Conservation (phyloP, 2,329 filamentous ascomycete genomes). For the Fusarium proliferatum region DNA sequence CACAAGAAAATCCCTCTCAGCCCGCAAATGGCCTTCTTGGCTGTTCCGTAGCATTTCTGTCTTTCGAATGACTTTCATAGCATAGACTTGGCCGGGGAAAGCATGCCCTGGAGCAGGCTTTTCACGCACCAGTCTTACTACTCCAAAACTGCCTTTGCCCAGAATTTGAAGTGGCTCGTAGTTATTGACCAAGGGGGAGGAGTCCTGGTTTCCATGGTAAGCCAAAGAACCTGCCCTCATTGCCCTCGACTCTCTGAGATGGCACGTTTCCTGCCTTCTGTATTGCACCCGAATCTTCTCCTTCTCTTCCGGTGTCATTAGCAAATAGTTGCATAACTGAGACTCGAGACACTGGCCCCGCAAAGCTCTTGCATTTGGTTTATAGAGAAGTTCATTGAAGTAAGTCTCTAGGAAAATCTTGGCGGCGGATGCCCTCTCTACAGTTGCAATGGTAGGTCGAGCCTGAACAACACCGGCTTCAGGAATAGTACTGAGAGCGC, state of each 20-base stretch:
- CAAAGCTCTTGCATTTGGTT: constrained; percentile 49
- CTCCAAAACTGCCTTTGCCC: constrained; percentile 94
- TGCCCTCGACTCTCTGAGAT: constrained; percentile 78
- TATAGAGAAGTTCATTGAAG: constrained; percentile 76
- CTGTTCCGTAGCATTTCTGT: constrained; percentile 90
- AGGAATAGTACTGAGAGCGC: constrained; percentile 50
- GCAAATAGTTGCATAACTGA: constrained; percentile 66
- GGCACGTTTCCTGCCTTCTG: constrained; percentile 74
- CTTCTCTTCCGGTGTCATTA: constrained; percentile 67
- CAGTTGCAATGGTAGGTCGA: constrained; percentile 63
- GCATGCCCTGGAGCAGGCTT: constrained; percentile 52
- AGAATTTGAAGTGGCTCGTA: constrained; percentile 86
- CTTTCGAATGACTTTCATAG: constrained; percentile 98
- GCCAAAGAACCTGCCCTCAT: constrained; percentile 70
- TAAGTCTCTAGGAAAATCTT: constrained; percentile 90
- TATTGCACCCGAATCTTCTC: constrained; percentile 67
- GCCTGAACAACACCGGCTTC: constrained; percentile 44
- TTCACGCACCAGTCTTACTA: constrained; percentile 86
- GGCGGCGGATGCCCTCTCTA: constrained; percentile 81
- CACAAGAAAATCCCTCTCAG: constrained; percentile 92
- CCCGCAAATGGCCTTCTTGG: constrained; percentile 91
- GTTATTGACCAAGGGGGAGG: constrained; percentile 45
- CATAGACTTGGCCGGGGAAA: constrained; percentile 72
- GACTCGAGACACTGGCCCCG: constrained; percentile 52
- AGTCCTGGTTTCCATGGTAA: constrained; percentile 6